A percentile compares a stretch with the other conserved stretches of the same genome.
Evolutionary conservation across 1,284 basidiomycete species (phyloP).

Genomic region (Ceratobasidium sp.): DNA sequence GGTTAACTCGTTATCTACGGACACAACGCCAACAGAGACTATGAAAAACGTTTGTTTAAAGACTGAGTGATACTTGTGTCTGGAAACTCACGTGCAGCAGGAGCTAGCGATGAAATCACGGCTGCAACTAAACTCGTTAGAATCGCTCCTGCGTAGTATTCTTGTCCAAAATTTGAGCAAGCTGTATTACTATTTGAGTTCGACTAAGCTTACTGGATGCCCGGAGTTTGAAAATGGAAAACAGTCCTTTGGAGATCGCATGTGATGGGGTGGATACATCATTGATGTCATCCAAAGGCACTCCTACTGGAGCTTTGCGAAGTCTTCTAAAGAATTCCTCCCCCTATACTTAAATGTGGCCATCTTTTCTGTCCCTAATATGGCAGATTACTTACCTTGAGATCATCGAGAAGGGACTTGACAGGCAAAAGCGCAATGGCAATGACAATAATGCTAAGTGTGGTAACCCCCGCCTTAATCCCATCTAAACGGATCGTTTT

Average conservation of each 20-base stretch:
- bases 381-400: constrained; percentile 52
- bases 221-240: background rate
- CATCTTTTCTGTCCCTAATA: background rate
- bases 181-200: background rate
- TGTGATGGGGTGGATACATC: constrained; percentile 42
- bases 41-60: background rate
- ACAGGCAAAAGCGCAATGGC: constrained; percentile 35
- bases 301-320: background rate
- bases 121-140: constrained; percentile 20
- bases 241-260: background rate
- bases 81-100: constrained; percentile 32
- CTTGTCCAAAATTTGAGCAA: background rate
- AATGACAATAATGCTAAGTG: constrained; percentile 35
- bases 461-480: constrained; percentile 44
- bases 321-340: constrained; percentile 42
- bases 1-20: constrained; percentile 14
- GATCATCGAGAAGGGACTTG: constrained; percentile 56
- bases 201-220: constrained; percentile 21
- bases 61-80: background rate
- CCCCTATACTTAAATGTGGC: background rate
- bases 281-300: constrained; percentile 33
- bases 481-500: background rate
- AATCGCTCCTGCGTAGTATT: constrained; percentile 36
- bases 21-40: constrained; percentile 41
- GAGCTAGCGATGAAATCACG: constrained; percentile 26